Evolutionary conservation across 192 early-diverging fungal species (phyloP), one percentile per base, ranked within the genome.

Genomic region (Diversispora epigaea): DNA sequence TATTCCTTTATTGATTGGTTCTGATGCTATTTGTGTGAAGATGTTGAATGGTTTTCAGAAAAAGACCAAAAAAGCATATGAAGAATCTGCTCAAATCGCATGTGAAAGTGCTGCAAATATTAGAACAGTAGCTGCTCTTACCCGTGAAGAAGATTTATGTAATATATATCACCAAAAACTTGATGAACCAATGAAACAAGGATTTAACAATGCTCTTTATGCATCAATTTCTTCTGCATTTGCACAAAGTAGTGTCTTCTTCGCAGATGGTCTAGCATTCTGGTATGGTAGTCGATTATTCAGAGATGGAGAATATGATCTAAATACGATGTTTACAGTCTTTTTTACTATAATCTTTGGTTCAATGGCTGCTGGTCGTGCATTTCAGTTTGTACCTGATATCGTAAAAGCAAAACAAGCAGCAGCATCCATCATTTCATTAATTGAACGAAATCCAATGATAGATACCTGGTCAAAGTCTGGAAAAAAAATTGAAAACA

Each of bases 81-180:
- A 87, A 75, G 55, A 80, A 9, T 87, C 90, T 8, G 85, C 83
- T 57, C 86, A 91, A 75, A 84, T 86, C 9, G 91, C 93, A 0
- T 86, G 86, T 50, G 94, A 96, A 78, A 85, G 90, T 19, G 89
- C 94, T 70, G 84, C 84, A 69, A 86, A 87, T 70, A 90, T 96
- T 70, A 80, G 87, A 19, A 96, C 93, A 0, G 92, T 96, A 5
- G 86, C 86, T 12, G 86, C 90, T 4, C 66, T 87, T 84, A 77
- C 90, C 55, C 73, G 81, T 71, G 85, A 84, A 73, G 78, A 81
- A 74, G 80, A 80, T 22, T 81, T 89, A 56, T 81, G 83, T 65
- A 45, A 70, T 21, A 12, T 75, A 12, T 79, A 87, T 67, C 78
- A 80, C 76, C 73, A 78, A 45, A 65, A 77, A 60, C 78, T 83